These are phyloP conservation scores for Inga laurina DNA, from an alignment of 306 rosid genomes.

Conservation along the genomic window DNA sequence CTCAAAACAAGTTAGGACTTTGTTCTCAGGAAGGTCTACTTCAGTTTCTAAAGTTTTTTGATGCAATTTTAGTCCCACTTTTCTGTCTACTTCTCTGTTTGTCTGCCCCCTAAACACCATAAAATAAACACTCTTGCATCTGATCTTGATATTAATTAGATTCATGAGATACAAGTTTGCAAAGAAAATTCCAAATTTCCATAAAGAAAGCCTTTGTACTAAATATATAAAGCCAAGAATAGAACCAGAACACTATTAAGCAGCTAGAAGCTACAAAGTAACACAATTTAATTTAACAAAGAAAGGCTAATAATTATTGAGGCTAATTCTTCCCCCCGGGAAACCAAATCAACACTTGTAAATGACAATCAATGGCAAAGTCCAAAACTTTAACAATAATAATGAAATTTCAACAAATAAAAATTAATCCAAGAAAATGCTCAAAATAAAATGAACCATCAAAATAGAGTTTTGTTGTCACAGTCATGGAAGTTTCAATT, in stretches of 20 bases:
- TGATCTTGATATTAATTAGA: not conserved
- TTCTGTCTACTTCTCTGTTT: constrained; percentile 49
- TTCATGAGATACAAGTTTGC: not conserved
- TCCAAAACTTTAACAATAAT: too few species aligned
- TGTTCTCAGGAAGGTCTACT: constrained; percentile 54
- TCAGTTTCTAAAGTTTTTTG: constrained; percentile 60
- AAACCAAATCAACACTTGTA: too few species aligned
- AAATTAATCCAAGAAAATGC: too few species aligned
- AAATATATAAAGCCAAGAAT: not conserved
- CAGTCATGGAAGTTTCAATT: too few species aligned
- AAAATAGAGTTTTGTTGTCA: too few species aligned
- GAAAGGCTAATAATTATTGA: not conserved
- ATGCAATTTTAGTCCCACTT: constrained; percentile 54
- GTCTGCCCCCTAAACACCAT: constrained; percentile 45
- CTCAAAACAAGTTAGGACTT: constrained; percentile 36
- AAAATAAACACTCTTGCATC: not conserved
- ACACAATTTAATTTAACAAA: constrained; percentile 36
- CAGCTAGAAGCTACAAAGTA: not conserved
- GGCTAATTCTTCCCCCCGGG: constrained; percentile 2
- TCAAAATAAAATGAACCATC: too few species aligned
- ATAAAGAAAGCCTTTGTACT: not conserved
- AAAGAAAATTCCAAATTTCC: not conserved
- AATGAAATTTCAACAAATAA: too few species aligned
- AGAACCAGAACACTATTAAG: not conserved
- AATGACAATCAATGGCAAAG: too few species aligned